These are phyloP conservation scores for Ploettnerulaceae sp. DNA, from an alignment of 2,329 filamentous ascomycete species.

Conservation along the genomic window DNA sequence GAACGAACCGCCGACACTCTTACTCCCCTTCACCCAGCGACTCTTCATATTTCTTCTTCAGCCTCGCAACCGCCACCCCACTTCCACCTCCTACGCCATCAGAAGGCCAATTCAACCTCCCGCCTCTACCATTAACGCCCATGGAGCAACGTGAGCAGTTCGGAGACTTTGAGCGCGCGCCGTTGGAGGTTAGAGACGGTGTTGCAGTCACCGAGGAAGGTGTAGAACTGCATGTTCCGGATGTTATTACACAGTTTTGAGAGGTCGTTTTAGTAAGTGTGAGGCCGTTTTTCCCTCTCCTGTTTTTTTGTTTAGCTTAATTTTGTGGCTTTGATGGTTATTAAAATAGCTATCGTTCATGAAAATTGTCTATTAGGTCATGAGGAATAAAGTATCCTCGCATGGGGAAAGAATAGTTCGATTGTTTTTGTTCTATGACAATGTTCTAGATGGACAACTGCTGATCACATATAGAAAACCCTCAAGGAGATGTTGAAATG, in stretches of 20 bases:
- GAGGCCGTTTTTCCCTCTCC: too few species aligned
- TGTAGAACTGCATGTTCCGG: conserved; percentile 43
- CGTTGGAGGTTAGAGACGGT: conserved; percentile 46
- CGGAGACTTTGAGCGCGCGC: conserved; percentile 37
- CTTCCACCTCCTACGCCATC: neutral
- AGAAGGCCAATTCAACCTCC: neutral
- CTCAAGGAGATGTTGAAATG: too few species aligned
- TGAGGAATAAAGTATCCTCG: too few species aligned
- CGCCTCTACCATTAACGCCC: neutral
- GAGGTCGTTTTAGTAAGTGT: too few species aligned
- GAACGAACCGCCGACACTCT: neutral
- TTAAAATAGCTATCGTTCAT: too few species aligned
- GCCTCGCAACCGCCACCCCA: neutral
- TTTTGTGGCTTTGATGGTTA: too few species aligned
- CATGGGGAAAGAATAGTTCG: too few species aligned
- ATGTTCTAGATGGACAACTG: too few species aligned
- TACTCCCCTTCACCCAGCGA: neutral
- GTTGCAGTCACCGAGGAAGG: conserved; percentile 54
- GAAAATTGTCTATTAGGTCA: too few species aligned
- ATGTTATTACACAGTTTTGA: conserved; percentile 38
- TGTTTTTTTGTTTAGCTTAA: too few species aligned
- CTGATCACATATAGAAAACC: too few species aligned
- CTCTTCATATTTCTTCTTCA: neutral
- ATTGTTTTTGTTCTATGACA: too few species aligned
- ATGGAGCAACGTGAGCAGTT: neutral